phyloP scores from a whole-genome alignment of 306 rosid genomes.

The Cyamopsis tetragonoloba region DNA sequence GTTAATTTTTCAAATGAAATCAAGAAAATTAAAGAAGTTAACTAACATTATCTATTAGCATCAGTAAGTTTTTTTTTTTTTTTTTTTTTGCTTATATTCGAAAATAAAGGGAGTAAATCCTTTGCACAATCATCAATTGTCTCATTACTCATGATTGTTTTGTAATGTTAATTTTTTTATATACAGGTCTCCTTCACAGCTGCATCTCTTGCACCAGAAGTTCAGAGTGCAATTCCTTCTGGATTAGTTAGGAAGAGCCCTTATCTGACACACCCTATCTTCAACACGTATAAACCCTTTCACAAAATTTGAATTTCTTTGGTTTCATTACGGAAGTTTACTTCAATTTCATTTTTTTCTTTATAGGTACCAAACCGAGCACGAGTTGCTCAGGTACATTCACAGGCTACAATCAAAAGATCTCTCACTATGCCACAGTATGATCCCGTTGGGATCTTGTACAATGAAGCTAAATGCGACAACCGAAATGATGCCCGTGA shows the following conservation, averaged over 20 bases:
- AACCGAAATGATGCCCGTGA: slow-evolving; percentile 98
- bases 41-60: too few relatives aligned
- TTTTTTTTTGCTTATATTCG: too few relatives aligned
- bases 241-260: slow-evolving; percentile 71
- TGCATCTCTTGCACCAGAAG: slow-evolving; percentile 85
- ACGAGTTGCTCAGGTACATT: slow-evolving; percentile 85
- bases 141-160: not conserved
- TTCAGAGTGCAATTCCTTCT: slow-evolving; percentile 62
- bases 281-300: slow-evolving; percentile 63
- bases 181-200: slow-evolving; percentile 84
- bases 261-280: slow-evolving; percentile 81
- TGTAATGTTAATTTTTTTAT: slow-evolving; percentile 8
- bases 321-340: slow-evolving; percentile 23
- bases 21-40: too few relatives aligned
- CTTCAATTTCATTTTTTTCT: slow-evolving; percentile 23
- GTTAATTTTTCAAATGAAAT: too few relatives aligned
- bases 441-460: slow-evolving; percentile 98
- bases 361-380: slow-evolving; percentile 91
- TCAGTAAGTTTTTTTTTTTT: too few relatives aligned
- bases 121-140: not conserved
- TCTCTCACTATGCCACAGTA: slow-evolving; percentile 94
- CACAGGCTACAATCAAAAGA: slow-evolving; percentile 81
- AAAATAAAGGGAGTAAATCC: too few relatives aligned
- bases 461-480: slow-evolving; percentile 98
- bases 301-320: slow-evolving; percentile 6